Evolutionary conservation across 139 green algal species (phyloP), one percentile per base, ranked within the genome.

Genomic region (Chlamydomonas sp.): DNA sequence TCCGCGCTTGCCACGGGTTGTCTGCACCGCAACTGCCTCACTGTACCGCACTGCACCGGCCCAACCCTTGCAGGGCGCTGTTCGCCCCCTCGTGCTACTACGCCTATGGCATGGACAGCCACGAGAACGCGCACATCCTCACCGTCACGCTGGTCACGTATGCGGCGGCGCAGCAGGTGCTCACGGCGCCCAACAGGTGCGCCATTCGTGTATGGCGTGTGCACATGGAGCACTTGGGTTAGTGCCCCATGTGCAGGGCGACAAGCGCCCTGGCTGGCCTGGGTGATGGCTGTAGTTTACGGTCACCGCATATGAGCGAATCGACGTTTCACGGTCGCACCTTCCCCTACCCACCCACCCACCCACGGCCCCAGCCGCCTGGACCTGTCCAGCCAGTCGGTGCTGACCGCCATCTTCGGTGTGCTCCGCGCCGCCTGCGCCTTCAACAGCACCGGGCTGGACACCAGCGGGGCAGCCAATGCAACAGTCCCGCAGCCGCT

Each of bases 81-180:
- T 81, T 88, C 74, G 20, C 83, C 0, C 16, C 74, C 57, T 88
- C 83, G 2, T 88, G 83, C 83, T 82, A 75, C 63, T 76, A 88
- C 75, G 83, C 83, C 61, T 88, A 88, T 74, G 75, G 66, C 17
- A 18, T 88, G 63, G 83, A 76, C 83, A 77, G 63, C 31, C 20
- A 3, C 4, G 83, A 88, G n/a, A 88, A 66, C 63, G 83, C 83
- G 3, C 7, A 82, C 62, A 57, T 8, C 16, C 67, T 88, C 74
- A 81, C 74, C 4, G 83, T 66, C 2, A 75, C 63, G 16, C 83
- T 88, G 2, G 68, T 74, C 31, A 66, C n/a, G 2, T 88, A 88
- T 57, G 83, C 63, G 7, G 8, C 14, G 18, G 80, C 67, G 17
- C 2, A 31, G 63, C 16, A 68, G 80, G 67, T 58, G 17, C 7